Evolutionary conservation across 768 basidiomycete genomes (phyloP), one percentile per base, ranked within the genome.

Genomic region (Lyophyllum atratum): DNA sequence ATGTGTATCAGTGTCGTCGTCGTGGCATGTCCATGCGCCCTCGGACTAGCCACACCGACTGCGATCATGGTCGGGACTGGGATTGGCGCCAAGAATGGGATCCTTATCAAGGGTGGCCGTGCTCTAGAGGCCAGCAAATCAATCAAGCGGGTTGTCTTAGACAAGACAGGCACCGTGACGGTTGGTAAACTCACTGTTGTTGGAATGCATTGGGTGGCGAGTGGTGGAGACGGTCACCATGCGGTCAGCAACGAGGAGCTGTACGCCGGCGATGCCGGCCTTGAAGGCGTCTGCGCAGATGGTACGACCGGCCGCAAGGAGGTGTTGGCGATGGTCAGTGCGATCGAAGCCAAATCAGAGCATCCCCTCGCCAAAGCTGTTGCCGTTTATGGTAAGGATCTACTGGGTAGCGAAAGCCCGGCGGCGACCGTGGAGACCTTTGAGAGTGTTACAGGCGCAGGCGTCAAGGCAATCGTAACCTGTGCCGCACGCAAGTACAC

Each of bases 51-150:
- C 54, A 98, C 96, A 0, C 97, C 97, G 1, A 98, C 97, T 0
- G 97, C 96, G 2, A 94, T 98, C 73, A 98, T 98, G 97, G 97
- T 98, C 29, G 97, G 97, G 17, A 98, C 96, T 0, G 97, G 97
- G 1, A 86, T 98, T 55, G 97, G 97, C 1, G 97, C 97, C 9
- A 84, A 90, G 76, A 96, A 98, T 65, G 96, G 97, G 0, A 98
- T 99, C 57, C 75, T 99, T 45, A 98, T 99, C 84, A 99, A 99
- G 70, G 95, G 97, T 21, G 97, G 95, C 1, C 81, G 90, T 14
- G 95, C 97, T 2, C 78, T 99, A 25, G 97, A 99, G 69, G 94
- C 93, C 3, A 94, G 93, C 72, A 86, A 84, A 62, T 79, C 80
- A 50, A 86, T 98, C 65, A 86, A 86, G 68, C 80, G 86, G 14